Evolutionary conservation across 1,139 yeast species (phyloP), one percentile per base, ranked within the genome.

Genomic region (Torulaspora globosa): DNA sequence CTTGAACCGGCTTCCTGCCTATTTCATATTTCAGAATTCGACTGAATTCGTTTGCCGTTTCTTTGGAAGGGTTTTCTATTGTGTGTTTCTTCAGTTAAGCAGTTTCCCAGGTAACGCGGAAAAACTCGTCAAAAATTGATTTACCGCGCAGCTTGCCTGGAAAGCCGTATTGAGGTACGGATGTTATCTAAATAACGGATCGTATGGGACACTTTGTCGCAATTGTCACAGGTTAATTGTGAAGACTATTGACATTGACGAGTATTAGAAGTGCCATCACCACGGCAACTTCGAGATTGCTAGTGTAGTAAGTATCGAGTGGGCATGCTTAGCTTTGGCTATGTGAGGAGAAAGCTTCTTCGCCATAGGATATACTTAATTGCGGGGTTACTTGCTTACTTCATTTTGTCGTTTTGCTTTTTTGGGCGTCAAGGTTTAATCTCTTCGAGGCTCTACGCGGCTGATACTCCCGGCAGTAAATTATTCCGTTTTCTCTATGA

Each of bases 401-500:
- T 31, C 4, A 8, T 31, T 6, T 15, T 15, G 4, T n/a, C 16
- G 3, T 10, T 31, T n/a, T 31, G n/a, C 12, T 16, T 31, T 9
- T 15, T 23, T 16, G 23, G 18, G 5, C 18, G 12, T 11, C 9
- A 9, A 15, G 12, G 7, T 31, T 11, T 29, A 2, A 10, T 29
- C 10, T 29, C 32, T 15, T 29, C 5, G 34, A 31, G 23, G 7
- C n/a, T 18, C 8, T 11, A 10, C 3, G 11, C 21, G 3, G 23
- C n/a, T n/a, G n/a, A 16, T 8, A 16, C 10, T 3, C 23, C 34
- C 2, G 12, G 48, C 9, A 37, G 39, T 36, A 37, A 39, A 18
- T 42, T 47, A 27, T 47, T 44, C 35, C 10, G 35, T 29, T 35
- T 24, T n/a, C 37, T 49, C 16, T 47, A 44, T 28, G 34, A 40